Conservation (phyloP, 805 yeast genomes). For the Ogataea trehaloabstinens region DNA sequence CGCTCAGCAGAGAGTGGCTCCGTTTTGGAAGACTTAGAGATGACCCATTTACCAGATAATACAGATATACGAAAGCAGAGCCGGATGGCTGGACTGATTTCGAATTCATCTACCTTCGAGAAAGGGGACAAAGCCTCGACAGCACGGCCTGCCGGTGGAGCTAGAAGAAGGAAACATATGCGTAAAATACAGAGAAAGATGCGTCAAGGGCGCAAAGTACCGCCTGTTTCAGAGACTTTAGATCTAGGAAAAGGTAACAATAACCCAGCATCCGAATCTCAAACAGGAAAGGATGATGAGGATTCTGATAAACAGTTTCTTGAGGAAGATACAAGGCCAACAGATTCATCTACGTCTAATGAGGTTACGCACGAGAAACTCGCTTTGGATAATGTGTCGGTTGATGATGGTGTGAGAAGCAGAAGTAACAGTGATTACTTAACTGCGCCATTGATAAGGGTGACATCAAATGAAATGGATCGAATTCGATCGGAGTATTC, state of each 20-base stretch:
- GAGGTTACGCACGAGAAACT: constrained; percentile 2
- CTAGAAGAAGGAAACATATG: constrained; percentile 46
- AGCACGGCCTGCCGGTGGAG: constrained; percentile 74
- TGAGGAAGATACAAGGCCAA: constrained; percentile 6
- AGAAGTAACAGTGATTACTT: background rate
- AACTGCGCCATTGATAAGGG: constrained; percentile 7
- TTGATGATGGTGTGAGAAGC: constrained; percentile 4
- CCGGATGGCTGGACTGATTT: constrained; percentile 8
- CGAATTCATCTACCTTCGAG: constrained; percentile 4
- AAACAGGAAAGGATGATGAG: constrained; percentile 9
- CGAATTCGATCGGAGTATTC: constrained; percentile 18
- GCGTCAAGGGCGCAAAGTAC: constrained; percentile 27
- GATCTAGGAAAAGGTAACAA: constrained; percentile 32
- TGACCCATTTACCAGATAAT: too few relatives aligned
- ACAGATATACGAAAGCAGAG: background rate
- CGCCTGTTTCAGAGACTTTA: constrained; percentile 34
- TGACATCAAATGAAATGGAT: constrained; percentile 12
- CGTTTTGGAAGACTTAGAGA: constrained; percentile 14
- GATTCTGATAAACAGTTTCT: constrained; percentile 4
- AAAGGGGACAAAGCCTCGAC: constrained; percentile 28
- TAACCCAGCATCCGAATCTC: constrained; percentile 2
- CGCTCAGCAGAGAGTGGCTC: constrained; percentile 6
- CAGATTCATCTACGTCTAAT: constrained; percentile 13
- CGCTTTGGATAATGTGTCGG: constrained; percentile 5
- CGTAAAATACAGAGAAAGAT: constrained; percentile 26